Percentiles rank a stretch among this genome's conserved stretches.
These are phyloP conservation scores for Pleochaeta shiraiana DNA, from an alignment of 2,329 filamentous ascomycete genomes.

Conservation along the genomic window DNA sequence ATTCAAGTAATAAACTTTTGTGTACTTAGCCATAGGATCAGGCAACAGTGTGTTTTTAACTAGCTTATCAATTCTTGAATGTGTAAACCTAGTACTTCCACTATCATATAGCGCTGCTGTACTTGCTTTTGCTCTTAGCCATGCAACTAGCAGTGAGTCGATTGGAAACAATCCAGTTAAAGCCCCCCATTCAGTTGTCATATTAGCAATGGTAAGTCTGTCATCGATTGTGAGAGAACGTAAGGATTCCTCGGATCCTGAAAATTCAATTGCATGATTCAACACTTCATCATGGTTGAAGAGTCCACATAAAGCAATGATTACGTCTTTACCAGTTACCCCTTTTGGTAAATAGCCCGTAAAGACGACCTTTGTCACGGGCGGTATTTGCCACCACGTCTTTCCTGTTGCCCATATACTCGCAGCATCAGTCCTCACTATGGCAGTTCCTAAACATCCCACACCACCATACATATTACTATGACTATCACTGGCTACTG, in stretches of 20 bases:
- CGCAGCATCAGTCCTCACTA: slow-evolving; percentile 76
- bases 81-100: slow-evolving; percentile 37
- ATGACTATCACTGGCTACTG: slow-evolving; percentile 60
- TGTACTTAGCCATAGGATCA: slow-evolving; percentile 59
- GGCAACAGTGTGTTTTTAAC: slow-evolving; percentile 42
- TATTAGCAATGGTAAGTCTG: slow-evolving; percentile 54
- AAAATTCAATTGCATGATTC: slow-evolving; percentile 81
- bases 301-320: slow-evolving; percentile 66
- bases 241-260: slow-evolving; percentile 59
- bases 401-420: slow-evolving; percentile 63
- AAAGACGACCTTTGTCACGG: slow-evolving; percentile 59
- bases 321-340: slow-evolving; percentile 86
- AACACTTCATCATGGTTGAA: slow-evolving; percentile 78
- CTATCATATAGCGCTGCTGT: slow-evolving; percentile 37
- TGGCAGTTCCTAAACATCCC: slow-evolving; percentile 51
- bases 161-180: slow-evolving; percentile 59
- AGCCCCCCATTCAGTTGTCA: slow-evolving; percentile 67
- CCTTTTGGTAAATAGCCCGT: slow-evolving; percentile 54
- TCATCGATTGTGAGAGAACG: slow-evolving; percentile 48
- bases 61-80: slow-evolving; percentile 51
- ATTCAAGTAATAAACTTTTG: slow-evolving; percentile 64
- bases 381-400: slow-evolving; percentile 82
- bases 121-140: slow-evolving; percentile 60
- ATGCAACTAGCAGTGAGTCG: slow-evolving; percentile 45
- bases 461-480: slow-evolving; percentile 70